phyloP scores from a whole-genome alignment of 2,329 filamentous ascomycete genomes.

The Apiospora marii region DNA sequence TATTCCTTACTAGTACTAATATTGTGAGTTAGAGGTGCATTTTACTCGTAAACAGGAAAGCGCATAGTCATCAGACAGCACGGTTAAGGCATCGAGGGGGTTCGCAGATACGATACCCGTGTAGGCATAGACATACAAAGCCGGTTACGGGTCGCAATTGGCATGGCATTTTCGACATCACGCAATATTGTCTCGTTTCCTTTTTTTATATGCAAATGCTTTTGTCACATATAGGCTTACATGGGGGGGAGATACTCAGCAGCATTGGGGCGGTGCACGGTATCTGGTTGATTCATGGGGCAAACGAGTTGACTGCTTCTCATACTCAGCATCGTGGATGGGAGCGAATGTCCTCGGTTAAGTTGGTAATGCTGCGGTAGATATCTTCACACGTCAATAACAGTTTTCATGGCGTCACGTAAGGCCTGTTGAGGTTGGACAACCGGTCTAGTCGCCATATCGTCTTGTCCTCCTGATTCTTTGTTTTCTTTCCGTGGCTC shows the following conservation, averaged over 20 bases:
- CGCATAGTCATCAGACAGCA: slow-evolving; percentile 26
- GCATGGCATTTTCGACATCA: slow-evolving; percentile 3
- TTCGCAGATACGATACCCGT: slow-evolving; percentile 39
- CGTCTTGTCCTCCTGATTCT: not conserved
- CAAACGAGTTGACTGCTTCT: not conserved
- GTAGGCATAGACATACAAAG: slow-evolving; percentile 37
- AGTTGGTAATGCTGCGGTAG: not conserved
- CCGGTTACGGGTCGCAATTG: slow-evolving; percentile 22
- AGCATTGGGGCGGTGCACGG: not conserved
- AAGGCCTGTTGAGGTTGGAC: not conserved
- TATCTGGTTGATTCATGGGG: not conserved
- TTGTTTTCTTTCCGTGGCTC: not conserved
- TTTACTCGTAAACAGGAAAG: slow-evolving; percentile 24
- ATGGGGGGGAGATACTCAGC: not conserved
- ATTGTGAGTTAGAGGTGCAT: not conserved
- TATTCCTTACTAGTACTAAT: not conserved
- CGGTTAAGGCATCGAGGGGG: slow-evolving; percentile 27
- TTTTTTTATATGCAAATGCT: not conserved
- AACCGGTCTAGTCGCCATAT: not conserved
- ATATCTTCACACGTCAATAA: not conserved
- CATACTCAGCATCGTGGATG: not conserved
- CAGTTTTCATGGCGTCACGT: not conserved
- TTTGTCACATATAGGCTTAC: not conserved
- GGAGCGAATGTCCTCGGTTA: not conserved
- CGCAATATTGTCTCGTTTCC: not conserved